Evolutionary conservation across 225 moss, liverwort and hornwort species (phyloP).

Genomic region (Pleurozium schreberi): DNA sequence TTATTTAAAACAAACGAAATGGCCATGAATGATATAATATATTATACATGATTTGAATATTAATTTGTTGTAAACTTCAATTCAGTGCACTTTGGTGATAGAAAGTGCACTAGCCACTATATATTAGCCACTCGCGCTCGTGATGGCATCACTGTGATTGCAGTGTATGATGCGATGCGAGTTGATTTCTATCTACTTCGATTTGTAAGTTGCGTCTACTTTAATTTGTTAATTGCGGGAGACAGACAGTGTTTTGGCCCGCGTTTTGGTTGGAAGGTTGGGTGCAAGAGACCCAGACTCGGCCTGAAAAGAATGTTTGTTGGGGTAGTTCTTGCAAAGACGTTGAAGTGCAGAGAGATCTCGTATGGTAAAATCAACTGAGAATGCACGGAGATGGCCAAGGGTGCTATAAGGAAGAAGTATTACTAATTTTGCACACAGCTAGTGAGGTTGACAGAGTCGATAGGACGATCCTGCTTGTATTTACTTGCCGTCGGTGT

Average conservation of each 20-base stretch:
- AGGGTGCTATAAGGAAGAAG: background rate
- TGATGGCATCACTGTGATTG: background rate
- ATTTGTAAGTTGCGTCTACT: background rate
- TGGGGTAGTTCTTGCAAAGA: background rate
- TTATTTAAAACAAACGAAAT: background rate
- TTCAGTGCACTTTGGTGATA: no score
- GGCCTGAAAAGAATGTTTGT: background rate
- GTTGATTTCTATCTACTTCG: background rate
- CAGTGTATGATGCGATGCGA: background rate
- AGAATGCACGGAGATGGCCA: background rate
- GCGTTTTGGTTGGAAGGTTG: background rate
- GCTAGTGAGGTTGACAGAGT: background rate
- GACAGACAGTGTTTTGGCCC: background rate
- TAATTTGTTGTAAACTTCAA: background rate
- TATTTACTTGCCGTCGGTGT: background rate
- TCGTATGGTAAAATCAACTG: background rate
- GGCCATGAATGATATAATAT: no score
- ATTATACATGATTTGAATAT: background rate
- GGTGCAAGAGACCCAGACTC: background rate
- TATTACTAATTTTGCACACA: background rate
- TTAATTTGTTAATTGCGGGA: background rate
- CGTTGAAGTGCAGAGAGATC: background rate
- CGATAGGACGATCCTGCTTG: no score
- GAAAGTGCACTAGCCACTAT: no score
- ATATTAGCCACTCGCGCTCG: no score